Evolutionary conservation across 208 protist species (phyloP).

Genomic region (Trypanosoma platydactyli): DNA sequence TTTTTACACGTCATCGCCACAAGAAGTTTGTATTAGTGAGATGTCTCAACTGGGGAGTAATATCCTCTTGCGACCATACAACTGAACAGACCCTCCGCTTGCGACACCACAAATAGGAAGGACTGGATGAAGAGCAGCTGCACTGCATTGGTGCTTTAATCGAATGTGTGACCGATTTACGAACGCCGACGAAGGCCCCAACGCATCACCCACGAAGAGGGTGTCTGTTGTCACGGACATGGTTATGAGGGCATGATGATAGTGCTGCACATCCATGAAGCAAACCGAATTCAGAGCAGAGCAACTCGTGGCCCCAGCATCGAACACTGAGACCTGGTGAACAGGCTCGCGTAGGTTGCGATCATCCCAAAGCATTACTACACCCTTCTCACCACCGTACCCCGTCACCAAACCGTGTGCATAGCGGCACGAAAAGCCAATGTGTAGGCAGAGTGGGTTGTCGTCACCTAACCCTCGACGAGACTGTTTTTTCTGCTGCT

Average conservation of each 20-base stretch:
- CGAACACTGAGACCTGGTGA: slow-evolving; percentile 13
- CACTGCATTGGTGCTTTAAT: slow-evolving; percentile 21
- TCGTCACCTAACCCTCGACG: slow-evolving; percentile 6
- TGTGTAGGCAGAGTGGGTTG: slow-evolving; percentile 27
- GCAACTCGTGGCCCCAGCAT: neutral
- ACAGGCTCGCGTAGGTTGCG: slow-evolving; percentile 33
- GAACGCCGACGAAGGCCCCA: slow-evolving; percentile 1
- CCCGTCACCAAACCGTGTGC: slow-evolving; percentile 56
- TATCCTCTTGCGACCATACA: slow-evolving; percentile 23
- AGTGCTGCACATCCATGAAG: slow-evolving; percentile 54
- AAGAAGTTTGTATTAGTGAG: neutral
- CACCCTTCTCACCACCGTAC: slow-evolving; percentile 51
- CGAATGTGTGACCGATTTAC: slow-evolving; percentile 4
- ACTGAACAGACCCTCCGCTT: slow-evolving; percentile 12
- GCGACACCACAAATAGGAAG: slow-evolving; percentile 29
- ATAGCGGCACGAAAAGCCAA: slow-evolving; percentile 66
- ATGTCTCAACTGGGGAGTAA: slow-evolving; percentile 1
- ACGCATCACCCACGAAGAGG: slow-evolving; percentile 25
- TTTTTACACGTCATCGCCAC: neutral
- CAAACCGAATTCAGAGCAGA: slow-evolving; percentile 22
- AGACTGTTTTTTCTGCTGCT: too few species aligned
- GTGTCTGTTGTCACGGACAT: slow-evolving; percentile 50
- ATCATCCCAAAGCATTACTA: slow-evolving; percentile 50
- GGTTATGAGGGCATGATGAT: slow-evolving; percentile 43
- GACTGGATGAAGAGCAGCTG: slow-evolving; percentile 27